phyloP scores from a whole-genome alignment of 2,329 filamentous ascomycete species.

The Annulohypoxylon truncatum region DNA sequence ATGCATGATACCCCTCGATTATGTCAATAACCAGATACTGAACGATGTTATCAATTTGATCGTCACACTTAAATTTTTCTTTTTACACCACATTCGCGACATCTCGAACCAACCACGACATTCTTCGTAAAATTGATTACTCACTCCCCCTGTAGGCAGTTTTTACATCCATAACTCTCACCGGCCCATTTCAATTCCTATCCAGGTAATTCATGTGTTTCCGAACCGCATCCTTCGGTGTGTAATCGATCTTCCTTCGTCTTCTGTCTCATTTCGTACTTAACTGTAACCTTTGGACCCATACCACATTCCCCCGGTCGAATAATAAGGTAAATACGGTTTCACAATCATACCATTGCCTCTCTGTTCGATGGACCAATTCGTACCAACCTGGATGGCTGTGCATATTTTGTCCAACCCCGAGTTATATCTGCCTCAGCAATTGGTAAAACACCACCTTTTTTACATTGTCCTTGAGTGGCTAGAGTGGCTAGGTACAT shows the following conservation, averaged over 20 bases:
- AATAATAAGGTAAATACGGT: background rate
- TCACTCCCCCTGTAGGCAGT: constrained; percentile 18
- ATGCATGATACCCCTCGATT: background rate
- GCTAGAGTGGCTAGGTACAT: background rate
- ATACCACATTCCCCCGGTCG: constrained; percentile 3
- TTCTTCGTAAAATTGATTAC: constrained; percentile 28
- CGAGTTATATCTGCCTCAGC: background rate
- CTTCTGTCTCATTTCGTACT: constrained; percentile 21
- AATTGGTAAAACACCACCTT: background rate
- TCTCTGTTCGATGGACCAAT: background rate
- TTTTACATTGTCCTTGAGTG: background rate
- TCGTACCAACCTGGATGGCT: background rate
- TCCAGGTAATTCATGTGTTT: constrained; percentile 41
- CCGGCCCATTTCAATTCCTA: constrained; percentile 47
- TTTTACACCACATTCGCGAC: background rate
- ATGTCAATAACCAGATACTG: background rate
- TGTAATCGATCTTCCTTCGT: constrained; percentile 42
- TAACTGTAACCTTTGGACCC: background rate
- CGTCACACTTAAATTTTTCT: background rate
- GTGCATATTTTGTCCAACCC: constrained; percentile 3
- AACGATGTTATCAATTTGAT: background rate
- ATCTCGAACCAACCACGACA: constrained; percentile 12
- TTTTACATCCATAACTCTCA: background rate
- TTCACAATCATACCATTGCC: background rate
- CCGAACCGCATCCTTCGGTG: constrained; percentile 42